A percentile compares a stretch with the other conserved stretches of the same genome.
Conservation (phyloP, 1,284 basidiomycete genomes). For the Moesziomyces globuligerus region DNA sequence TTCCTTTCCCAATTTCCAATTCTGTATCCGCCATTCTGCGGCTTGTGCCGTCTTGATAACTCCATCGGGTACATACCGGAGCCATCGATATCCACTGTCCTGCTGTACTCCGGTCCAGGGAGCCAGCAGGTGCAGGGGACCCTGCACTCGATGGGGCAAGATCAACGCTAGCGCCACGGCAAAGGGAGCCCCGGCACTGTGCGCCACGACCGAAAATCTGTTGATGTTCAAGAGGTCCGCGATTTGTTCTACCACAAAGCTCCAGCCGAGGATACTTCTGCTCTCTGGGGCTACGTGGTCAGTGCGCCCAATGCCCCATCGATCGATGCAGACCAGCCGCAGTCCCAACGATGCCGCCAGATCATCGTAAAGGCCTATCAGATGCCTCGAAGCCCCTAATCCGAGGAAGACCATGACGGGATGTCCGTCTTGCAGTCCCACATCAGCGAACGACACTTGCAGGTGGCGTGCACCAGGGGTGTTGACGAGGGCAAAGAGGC, state of each 20-base stretch:
- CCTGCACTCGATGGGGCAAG: conserved; percentile 78
- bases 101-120: conserved; percentile 91
- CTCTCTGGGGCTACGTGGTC: conserved; percentile 76
- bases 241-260: conserved; percentile 86
- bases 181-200: conserved; percentile 96
- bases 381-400: conserved; percentile 89
- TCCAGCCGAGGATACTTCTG: conserved; percentile 88
- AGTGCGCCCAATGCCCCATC: conserved; percentile 92
- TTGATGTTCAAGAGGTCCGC: conserved; percentile 81
- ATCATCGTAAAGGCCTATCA: conserved; percentile 94
- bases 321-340: conserved; percentile 90
- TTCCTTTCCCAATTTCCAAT: conserved; percentile 90
- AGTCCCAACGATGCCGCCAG: conserved; percentile 87
- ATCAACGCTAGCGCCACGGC: conserved; percentile 85
- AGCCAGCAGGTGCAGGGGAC: conserved; percentile 86
- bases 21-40: conserved; percentile 95
- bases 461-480: conserved; percentile 79
- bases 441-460: conserved; percentile 90
- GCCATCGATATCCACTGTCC: conserved; percentile 92
- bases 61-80: conserved; percentile 93
- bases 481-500: conserved; percentile 80
- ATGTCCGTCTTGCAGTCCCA: conserved; percentile 82
- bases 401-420: conserved; percentile 92
- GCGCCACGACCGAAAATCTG: conserved; percentile 89
- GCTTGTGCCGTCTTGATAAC: conserved; percentile 93